Evolutionary conservation across 257 asterid species (phyloP).

Genomic region (Verbascum thapsus): DNA sequence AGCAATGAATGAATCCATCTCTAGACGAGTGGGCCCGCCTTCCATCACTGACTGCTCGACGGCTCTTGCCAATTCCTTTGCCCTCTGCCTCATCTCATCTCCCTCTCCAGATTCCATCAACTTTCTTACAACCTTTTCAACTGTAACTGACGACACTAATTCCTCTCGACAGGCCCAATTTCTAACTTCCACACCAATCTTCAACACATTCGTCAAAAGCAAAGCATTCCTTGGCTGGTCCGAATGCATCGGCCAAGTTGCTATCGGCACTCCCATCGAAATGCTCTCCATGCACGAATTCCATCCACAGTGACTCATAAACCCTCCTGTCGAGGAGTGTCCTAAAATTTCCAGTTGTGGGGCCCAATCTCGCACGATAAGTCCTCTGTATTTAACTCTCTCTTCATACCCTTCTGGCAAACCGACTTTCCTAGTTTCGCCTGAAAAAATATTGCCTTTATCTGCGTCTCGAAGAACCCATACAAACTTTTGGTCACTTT

Average conservation of each 20-base stretch:
- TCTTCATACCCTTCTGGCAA: constrained; percentile 42
- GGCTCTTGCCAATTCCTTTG: constrained; percentile 36
- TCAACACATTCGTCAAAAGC: constrained; percentile 37
- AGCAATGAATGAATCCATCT: constrained; percentile 43
- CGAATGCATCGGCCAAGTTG: constrained; percentile 63
- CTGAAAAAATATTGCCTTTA: constrained; percentile 48
- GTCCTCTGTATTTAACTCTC: constrained; percentile 41
- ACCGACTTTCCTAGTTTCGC: constrained; percentile 27
- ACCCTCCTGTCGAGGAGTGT: constrained; percentile 51
- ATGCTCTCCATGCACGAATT: constrained; percentile 56
- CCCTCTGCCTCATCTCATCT: constrained; percentile 42
- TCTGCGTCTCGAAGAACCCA: constrained; percentile 76
- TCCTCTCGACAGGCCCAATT: constrained; percentile 37
- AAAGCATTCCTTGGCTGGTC: constrained; percentile 60
- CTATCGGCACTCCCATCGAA: constrained; percentile 50
- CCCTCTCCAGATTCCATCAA: constrained; percentile 60
- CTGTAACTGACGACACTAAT: constrained; percentile 26
- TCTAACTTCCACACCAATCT: constrained; percentile 34
- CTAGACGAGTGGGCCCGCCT: constrained; percentile 37
- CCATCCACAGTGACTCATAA: constrained; percentile 51
- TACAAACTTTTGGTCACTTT: constrained; percentile 48
- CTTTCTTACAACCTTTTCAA: constrained; percentile 41
- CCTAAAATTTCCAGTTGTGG: constrained; percentile 56
- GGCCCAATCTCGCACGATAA: constrained; percentile 58
- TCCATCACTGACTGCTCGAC: constrained; percentile 31